Evolutionary conservation across 805 yeast species (phyloP), one percentile per base, ranked within the genome.

Genomic region (Hanseniaspora lindneri): DNA sequence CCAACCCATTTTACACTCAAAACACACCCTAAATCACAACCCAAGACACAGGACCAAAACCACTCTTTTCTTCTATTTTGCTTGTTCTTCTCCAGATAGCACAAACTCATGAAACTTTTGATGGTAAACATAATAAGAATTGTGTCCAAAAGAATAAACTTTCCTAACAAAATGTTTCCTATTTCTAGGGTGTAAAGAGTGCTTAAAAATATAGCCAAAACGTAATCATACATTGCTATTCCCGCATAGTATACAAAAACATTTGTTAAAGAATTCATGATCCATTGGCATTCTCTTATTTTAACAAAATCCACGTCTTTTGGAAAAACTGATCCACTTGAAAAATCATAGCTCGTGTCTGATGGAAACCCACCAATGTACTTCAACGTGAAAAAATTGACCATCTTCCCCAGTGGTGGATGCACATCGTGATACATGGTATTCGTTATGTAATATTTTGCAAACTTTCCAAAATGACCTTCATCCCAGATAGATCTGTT

Each of bases 401-500:
- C 72, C 82, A 89, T 80, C 65, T 89, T 89, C 20, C 96, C 97
- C 57, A 89, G 69, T 1, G 98, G 98, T 42, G 98, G 98, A 66
- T 89, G 98, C 29, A 89, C 96, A 65, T 89, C 98, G 62, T 85
- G 94, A 64, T 88, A 89, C 62, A 83, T 86, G 58, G 85, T 94
- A 56, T 85, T 92, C 57, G 75, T 79, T 53, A 89, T 70, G 65
- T 89, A 89, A 63, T 85, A 81, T 11, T 95, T 80, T 28, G 96
- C 97, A 63, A 89, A 89, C 63, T 89, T 92, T 44, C 96, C 98
- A 64, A 89, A 89, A 68, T 88, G 96, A 35, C 96, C 96, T 63
- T 87, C 96, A 66, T 87, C 96, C 96, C 96, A 88, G 41, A 92
- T 92, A 27, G 92, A 96, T 49, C 74, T 71, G 50, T 74, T 70